phyloP scores from a whole-genome alignment of 345 rosid species.

The Capsella bursapastoris region DNA sequence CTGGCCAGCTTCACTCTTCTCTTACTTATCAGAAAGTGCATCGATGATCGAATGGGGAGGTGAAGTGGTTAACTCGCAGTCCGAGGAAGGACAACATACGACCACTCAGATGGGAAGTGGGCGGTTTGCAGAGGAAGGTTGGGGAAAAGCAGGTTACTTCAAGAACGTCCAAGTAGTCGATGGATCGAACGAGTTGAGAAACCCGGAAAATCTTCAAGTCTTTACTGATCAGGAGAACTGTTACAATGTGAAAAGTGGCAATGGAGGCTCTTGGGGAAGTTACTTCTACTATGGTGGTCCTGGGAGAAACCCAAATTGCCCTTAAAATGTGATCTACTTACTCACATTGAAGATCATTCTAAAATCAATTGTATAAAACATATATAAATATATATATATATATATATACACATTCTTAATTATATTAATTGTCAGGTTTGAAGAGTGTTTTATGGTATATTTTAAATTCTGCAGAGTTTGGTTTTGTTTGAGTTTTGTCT shows the following conservation, averaged over 20 bases:
- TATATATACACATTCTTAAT: slow-evolving; percentile 40
- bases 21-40: slow-evolving; percentile 70
- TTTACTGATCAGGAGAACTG: slow-evolving; percentile 69
- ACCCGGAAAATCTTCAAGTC: slow-evolving; percentile 57
- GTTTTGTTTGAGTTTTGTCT: slow-evolving; percentile 26
- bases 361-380: slow-evolving; percentile 45
- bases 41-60: slow-evolving; percentile 88
- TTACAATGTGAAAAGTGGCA: slow-evolving; percentile 64
- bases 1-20: slow-evolving; percentile 72
- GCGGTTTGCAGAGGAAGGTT: slow-evolving; percentile 66
- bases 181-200: slow-evolving; percentile 60
- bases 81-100: slow-evolving; percentile 64
- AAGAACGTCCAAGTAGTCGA: slow-evolving; percentile 71
- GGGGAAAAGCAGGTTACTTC: slow-evolving; percentile 67
- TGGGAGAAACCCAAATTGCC: slow-evolving; percentile 65
- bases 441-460: slow-evolving; percentile 25
- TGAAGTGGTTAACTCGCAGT: slow-evolving; percentile 67
- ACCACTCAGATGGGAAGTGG: slow-evolving; percentile 82
- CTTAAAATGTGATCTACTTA: slow-evolving; percentile 46
- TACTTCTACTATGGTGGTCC: slow-evolving; percentile 80
- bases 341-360: slow-evolving; percentile 32
- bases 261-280: slow-evolving; percentile 68
- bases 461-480: background rate
- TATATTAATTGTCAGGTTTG: slow-evolving; percentile 31
- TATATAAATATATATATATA: slow-evolving; percentile 14